These are phyloP conservation scores for Pulveroboletus sp. DNA, from an alignment of 768 basidiomycete species.

Conservation along the genomic window DNA sequence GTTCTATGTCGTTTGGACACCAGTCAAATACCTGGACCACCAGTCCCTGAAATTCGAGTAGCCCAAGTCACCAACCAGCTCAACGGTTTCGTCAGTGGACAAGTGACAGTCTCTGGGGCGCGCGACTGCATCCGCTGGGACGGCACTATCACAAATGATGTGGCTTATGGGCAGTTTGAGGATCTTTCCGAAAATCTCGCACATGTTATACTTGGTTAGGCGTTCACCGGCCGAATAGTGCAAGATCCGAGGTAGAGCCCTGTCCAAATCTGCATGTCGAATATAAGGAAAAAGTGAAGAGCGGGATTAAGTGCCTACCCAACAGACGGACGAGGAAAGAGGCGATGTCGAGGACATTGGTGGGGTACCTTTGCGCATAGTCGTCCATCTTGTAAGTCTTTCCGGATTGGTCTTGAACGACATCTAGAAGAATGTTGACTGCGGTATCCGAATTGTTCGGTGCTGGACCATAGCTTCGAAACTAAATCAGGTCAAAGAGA, in stretches of 20 bases:
- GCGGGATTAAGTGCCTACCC: conserved; percentile 38
- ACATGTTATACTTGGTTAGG: conserved; percentile 92
- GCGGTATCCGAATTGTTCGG: conserved; percentile 84
- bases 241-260: conserved; percentile 47
- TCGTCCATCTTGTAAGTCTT: conserved; percentile 95
- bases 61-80: conserved; percentile 55
- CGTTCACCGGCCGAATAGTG: conserved; percentile 84
- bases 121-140: conserved; percentile 62
- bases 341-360: conserved; percentile 84
- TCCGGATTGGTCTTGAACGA: conserved; percentile 81
- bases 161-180: conserved; percentile 69
- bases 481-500: background rate
- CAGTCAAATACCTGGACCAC: conserved; percentile 59
- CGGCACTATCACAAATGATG: conserved; percentile 66
- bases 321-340: conserved; percentile 74
- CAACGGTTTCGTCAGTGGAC: conserved; percentile 70
- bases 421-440: conserved; percentile 81
- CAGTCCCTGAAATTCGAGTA: conserved; percentile 76
- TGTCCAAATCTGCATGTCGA: conserved; percentile 29
- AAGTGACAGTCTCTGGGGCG: conserved; percentile 81
- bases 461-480: conserved; percentile 76
- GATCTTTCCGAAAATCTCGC: conserved; percentile 68
- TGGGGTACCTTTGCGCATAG: conserved; percentile 89
- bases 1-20: conserved; percentile 10
- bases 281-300: background rate